phyloP scores from a whole-genome alignment of 1,284 basidiomycete genomes.

The Microbotryum lychnidis-dioicae region DNA sequence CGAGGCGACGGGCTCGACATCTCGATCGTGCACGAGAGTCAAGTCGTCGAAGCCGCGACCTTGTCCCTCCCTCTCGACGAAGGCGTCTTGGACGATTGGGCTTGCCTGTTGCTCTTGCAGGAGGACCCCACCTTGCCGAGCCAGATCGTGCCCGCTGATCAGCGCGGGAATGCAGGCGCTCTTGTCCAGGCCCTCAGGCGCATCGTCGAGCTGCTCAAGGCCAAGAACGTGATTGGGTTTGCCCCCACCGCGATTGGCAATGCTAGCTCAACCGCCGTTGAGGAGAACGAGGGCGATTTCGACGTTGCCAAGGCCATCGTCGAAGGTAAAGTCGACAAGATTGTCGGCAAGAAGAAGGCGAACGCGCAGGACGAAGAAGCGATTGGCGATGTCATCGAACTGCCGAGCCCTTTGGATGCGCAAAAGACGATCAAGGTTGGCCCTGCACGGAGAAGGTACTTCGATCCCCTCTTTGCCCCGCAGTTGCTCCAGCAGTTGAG shows the following conservation, averaged over 20 bases:
- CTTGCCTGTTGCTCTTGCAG: conserved; percentile 62
- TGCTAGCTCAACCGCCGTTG: conserved; percentile 52
- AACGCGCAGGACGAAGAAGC: conserved; percentile 42
- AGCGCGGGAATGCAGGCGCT: conserved; percentile 10
- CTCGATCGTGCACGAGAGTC: conserved; percentile 69
- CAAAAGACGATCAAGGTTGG: conserved; percentile 65
- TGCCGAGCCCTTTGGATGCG: conserved; percentile 67
- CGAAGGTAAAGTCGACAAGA: conserved; percentile 40
- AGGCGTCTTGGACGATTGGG: conserved; percentile 63
- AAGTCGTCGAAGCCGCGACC: conserved; percentile 55
- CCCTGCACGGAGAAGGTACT: conserved; percentile 78
- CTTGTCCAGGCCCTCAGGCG: conserved; percentile 19
- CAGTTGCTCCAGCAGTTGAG: conserved; percentile 37
- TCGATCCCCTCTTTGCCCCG: conserved; percentile 80
- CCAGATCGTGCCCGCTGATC: conserved; percentile 2
- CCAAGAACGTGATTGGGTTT: conserved; percentile 40
- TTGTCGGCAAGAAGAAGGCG: conserved; percentile 53
- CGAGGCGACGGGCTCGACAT: conserved; percentile 58
- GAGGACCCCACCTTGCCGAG: conserved; percentile 41
- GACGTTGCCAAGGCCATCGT: conserved; percentile 49
- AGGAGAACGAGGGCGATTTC: conserved; percentile 75
- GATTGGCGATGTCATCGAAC: conserved; percentile 59
- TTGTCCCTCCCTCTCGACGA: conserved; percentile 57
- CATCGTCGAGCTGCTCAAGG: conserved; percentile 54
- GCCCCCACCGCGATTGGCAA: conserved; percentile 53